A percentile compares a stretch with the other conserved stretches of the same genome.
These are phyloP conservation scores for Mycena rebaudengoi DNA, from an alignment of 768 basidiomycete species.

Conservation along the genomic window DNA sequence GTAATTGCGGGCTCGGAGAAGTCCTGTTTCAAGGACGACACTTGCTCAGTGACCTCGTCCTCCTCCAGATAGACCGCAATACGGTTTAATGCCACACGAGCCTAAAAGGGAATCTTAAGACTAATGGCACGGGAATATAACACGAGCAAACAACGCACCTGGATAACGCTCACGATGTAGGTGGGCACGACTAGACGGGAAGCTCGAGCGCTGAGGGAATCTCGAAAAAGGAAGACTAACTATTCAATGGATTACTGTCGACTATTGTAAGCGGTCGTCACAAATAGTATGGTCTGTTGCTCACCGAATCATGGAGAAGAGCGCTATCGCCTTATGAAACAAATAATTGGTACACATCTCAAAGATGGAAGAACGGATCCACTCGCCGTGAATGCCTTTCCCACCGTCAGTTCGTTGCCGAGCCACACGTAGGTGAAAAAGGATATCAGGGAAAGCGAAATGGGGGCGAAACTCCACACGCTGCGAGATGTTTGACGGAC, in stretches of 20 bases:
- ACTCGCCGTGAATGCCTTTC: conserved; percentile 84
- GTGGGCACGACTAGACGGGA: conserved; percentile 64
- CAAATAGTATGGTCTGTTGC: conserved; percentile 29
- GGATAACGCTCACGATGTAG: conserved; percentile 80
- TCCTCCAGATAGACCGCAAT: conserved; percentile 75
- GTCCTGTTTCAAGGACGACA: conserved; percentile 67
- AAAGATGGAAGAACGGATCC: neutral
- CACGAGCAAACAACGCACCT: conserved; percentile 41
- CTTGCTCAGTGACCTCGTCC: conserved; percentile 75
- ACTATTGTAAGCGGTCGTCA: neutral
- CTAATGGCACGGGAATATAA: neutral
- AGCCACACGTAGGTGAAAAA: conserved; percentile 73
- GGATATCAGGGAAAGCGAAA: conserved; percentile 79
- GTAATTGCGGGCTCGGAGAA: conserved; percentile 25
- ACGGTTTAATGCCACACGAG: conserved; percentile 72
- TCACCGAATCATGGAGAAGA: conserved; percentile 84
- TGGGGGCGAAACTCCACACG: conserved; percentile 1
- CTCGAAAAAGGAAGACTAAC: neutral
- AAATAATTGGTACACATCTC: neutral
- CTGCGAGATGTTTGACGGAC: neutral
- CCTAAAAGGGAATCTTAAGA: conserved; percentile 38
- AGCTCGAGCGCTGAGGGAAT: neutral
- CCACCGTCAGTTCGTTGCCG: conserved; percentile 79
- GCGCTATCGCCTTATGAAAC: conserved; percentile 67
- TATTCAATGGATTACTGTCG: neutral